Percentiles rank a stretch among this genome's conserved stretches.
phyloP scores from a whole-genome alignment of 1,139 yeast genomes.

The Yamadazyma spencermartinsiae region DNA sequence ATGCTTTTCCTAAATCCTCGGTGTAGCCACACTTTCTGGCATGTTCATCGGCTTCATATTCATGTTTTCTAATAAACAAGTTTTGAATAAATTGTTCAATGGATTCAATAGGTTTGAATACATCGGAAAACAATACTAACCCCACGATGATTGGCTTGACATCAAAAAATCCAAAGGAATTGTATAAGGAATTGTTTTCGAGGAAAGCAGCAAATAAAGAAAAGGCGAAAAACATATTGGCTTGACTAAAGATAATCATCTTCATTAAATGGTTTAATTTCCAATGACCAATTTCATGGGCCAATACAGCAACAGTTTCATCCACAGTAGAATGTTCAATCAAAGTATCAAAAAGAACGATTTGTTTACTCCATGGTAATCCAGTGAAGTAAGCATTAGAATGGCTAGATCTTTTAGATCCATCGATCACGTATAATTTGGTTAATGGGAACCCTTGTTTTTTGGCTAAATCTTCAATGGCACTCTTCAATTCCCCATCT shows the following conservation, averaged over 20 bases:
- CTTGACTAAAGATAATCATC: constrained; percentile 63
- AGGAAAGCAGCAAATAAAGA: constrained; percentile 76
- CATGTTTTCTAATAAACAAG: constrained; percentile 76
- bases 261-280: constrained; percentile 79
- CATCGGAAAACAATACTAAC: constrained; percentile 70
- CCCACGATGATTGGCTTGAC: constrained; percentile 77
- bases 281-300: constrained; percentile 99
- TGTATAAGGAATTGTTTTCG: constrained; percentile 72
- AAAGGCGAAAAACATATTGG: constrained; percentile 64
- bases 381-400: constrained; percentile 97
- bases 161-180: constrained; percentile 71
- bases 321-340: constrained; percentile 73
- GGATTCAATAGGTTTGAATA: constrained; percentile 76
- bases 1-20: constrained; percentile 65
- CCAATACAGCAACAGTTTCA: constrained; percentile 91
- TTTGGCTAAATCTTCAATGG: constrained; percentile 77
- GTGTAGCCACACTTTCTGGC: constrained; percentile 76
- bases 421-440: constrained; percentile 85
- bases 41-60: constrained; percentile 88
- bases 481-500: constrained; percentile 81
- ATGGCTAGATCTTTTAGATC: constrained; percentile 92
- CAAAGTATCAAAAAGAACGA: constrained; percentile 88
- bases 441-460: constrained; percentile 81
- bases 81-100: constrained; percentile 65
- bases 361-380: constrained; percentile 94